These are phyloP conservation scores for Backusella psychrophila DNA, from an alignment of 192 early-diverging fungal species.

Conservation along the genomic window DNA sequence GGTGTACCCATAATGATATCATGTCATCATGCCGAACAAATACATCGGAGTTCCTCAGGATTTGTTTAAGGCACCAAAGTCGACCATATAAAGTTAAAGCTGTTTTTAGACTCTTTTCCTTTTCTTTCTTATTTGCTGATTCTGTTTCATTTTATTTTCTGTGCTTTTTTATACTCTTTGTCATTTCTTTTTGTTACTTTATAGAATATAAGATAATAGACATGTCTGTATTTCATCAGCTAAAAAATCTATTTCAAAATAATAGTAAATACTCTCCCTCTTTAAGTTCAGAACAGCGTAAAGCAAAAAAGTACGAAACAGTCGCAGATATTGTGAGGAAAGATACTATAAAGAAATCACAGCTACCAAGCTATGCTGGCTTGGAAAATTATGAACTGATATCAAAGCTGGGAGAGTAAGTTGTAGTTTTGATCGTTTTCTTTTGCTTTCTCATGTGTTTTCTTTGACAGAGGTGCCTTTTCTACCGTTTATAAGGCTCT, in stretches of 20 bases:
- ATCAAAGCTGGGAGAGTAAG: slow-evolving; percentile 72
- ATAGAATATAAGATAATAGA: neutral
- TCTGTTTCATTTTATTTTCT: slow-evolving; percentile 6
- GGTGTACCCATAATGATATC: neutral
- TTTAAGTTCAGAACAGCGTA: slow-evolving; percentile 6
- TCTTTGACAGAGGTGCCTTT: slow-evolving; percentile 71
- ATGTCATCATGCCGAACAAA: neutral
- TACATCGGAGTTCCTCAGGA: neutral
- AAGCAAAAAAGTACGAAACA: slow-evolving; percentile 3
- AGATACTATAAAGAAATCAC: slow-evolving; percentile 1
- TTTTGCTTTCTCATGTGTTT: neutral
- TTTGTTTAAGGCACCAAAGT: slow-evolving; percentile 6
- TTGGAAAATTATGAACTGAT: slow-evolving; percentile 53
- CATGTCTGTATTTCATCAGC: slow-evolving; percentile 1
- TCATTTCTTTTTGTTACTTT: neutral
- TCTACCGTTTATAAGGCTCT: slow-evolving; percentile 78
- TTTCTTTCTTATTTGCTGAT: neutral
- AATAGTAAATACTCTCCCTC: neutral
- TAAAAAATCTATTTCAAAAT: neutral
- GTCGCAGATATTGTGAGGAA: neutral
- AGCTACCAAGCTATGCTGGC: slow-evolving; percentile 50
- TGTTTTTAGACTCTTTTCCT: neutral
- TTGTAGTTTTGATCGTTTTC: slow-evolving; percentile 9
- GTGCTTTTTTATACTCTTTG: neutral
- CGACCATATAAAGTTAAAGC: neutral